Base-by-base conservation (phyloP, 305 asterid genomes). In the Stenogyne calaminthoides region DNA sequence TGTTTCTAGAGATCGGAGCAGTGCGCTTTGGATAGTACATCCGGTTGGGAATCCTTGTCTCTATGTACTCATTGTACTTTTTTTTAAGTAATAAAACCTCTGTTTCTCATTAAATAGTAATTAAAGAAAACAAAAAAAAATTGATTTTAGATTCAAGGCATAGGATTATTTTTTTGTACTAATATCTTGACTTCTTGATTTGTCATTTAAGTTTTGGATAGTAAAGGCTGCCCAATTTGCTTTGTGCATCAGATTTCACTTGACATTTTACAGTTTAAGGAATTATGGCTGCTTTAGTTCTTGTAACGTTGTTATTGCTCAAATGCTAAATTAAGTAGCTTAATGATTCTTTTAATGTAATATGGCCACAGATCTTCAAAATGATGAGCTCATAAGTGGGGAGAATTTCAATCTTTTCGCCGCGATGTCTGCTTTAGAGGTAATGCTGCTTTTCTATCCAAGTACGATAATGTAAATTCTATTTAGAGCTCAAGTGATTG, bases 391-490 rank as follows among this genome's bases (percentile, higher is more conserved):
- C 78, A 91, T 95, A 74, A 84, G 70, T 71, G 98, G 96, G 70
- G 96, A 88, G 19, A 88, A 88, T 77, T 95, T 95, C 81, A 92
- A 95, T 80, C 91, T 92, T 73, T 92, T 90, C 78, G 97, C 98
- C 0, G 99, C 99, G 84, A 92, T 95, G 99, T 92, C 99, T 63
- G 98, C 99, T 20, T 87, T 95, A 82, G 99, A 95, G 99, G 99
- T 95, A 88, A 85, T 77, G 56, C 59, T 75, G 56, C 47, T 40
- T 75, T 72, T 73, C 74, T 67, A 9, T 71, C 60, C 25, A 40
- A 63, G 66, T 64, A 59, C 68, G 55, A 10, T 63, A 19, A 62
- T 60, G 67, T 66, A 51, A 54, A 49, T 55, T 54, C 72, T 55
- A 42, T 49, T 14, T 55, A 51, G 64, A 74, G 58, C 75, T 61